Conservation (phyloP, 176 grass and related monocot genomes). For the Avena atlantica region DNA sequence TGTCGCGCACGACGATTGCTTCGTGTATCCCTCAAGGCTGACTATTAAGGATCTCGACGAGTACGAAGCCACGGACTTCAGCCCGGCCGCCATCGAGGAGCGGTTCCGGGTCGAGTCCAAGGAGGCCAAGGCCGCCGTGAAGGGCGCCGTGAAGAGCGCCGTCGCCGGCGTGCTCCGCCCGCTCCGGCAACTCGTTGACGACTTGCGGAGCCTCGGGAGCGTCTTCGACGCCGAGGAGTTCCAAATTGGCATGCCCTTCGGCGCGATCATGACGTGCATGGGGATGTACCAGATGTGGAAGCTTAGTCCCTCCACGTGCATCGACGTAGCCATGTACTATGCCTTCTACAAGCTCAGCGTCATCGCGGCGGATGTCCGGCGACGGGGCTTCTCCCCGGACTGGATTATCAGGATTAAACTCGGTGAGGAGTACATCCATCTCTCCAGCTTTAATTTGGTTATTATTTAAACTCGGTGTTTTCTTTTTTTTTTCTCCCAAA, state of each 20-base stretch:
- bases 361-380: neutral
- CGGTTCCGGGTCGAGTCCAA: conserved; percentile 9
- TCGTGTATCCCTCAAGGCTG: neutral
- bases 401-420: neutral
- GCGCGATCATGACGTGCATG: conserved; percentile 7
- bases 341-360: conserved; percentile 10
- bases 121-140: conserved; percentile 8
- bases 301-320: neutral
- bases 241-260: conserved; percentile 11
- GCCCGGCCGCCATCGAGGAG: neutral
- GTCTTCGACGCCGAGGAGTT: neutral
- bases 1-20: neutral
- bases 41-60: neutral
- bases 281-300: conserved; percentile 20
- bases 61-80: neutral
- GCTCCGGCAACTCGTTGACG: neutral
- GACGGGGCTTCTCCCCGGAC: conserved; percentile 6
- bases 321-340: conserved; percentile 1
- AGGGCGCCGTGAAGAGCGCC: neutral
- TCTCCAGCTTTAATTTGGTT: neutral
- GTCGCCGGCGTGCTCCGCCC: neutral
- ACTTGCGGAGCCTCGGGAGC: neutral
- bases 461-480: too few species aligned
- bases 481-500: too few species aligned
- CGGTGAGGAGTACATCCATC: neutral